Evolutionary conservation across 2,329 filamentous ascomycete genomes (phyloP).

Genomic region (Xylariaceae sp.): DNA sequence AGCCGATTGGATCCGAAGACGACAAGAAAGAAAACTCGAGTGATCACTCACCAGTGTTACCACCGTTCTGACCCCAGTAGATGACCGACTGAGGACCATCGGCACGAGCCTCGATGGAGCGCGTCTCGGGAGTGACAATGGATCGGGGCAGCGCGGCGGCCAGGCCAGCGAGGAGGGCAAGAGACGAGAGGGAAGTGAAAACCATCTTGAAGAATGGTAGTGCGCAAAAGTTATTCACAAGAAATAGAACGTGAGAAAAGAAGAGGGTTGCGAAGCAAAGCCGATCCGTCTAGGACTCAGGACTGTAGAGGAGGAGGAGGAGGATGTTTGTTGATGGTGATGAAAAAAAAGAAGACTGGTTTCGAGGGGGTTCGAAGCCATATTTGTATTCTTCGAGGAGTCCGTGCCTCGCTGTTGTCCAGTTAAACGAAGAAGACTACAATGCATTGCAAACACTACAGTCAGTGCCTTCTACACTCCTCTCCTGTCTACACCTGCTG

Average conservation of each 20-base stretch:
- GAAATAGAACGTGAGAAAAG: conserved; percentile 2
- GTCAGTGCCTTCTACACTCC: background rate
- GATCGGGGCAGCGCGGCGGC: conserved; percentile 21
- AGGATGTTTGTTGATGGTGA: conserved; percentile 10
- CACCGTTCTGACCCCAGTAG: conserved; percentile 30
- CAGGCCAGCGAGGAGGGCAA: conserved; percentile 22
- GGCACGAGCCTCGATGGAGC: conserved; percentile 8
- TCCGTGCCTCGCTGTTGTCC: background rate
- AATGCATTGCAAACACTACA: no score
- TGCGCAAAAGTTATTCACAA: conserved; percentile 23
- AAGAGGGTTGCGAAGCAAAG: conserved; percentile 4
- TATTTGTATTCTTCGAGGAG: conserved; percentile 20
- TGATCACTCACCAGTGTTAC: conserved; percentile 26
- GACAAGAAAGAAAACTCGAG: background rate
- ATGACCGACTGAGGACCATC: conserved; percentile 32
- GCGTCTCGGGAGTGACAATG: background rate
- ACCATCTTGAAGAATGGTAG: conserved; percentile 22
- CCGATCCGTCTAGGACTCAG: conserved; percentile 21
- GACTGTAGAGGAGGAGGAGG: conserved; percentile 12
- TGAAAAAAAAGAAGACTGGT: background rate
- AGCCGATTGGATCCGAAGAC: background rate
- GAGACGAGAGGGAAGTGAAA: conserved; percentile 16
- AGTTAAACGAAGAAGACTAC: background rate
- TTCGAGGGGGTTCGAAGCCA: conserved; percentile 5
- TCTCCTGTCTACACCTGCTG: background rate